Evolutionary conservation across 352 stramenopile genomes (phyloP), one percentile per base, ranked within the genome.

Genomic region (Phytophthora ohioensis): DNA sequence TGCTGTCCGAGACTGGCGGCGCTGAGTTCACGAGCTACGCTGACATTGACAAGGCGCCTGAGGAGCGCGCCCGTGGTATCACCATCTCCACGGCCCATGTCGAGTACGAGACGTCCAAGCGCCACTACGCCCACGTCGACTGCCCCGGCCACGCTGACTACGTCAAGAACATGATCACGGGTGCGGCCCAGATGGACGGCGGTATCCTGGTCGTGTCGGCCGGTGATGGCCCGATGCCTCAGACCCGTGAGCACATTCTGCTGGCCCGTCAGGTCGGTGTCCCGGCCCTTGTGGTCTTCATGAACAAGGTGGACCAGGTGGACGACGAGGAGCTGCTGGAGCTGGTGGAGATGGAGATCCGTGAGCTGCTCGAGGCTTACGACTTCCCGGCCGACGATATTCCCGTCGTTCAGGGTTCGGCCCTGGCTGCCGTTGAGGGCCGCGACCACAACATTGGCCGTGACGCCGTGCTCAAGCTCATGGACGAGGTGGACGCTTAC

Each of bases 111-210:
- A 75, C 71, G 34, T 13, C 12, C 3, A 79, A 72, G 30, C 67
- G 67, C 41, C 67, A 75, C 67, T 79, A 75, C 53, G 96, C 96
- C 12, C 96, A 99, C 82, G 97, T 99, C 49, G 97, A 99, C 85
- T 99, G 95, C 78, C 94, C 94, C 11, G 97, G 97, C 41, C 97
- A 99, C 57, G 67, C 67, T 11, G 71, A 79, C 30, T 79, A 75
- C 61, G 67, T 79, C 3, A 99, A 99, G 85, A 99, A 99, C 79
- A 99, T 99, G 96, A 99, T 99, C 80, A 99, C 97, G 5, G 97
- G 96, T 32, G 95, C 97, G 8, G 95, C 96, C 13, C 97, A 99
- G 81, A 99, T 99, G 95, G 96, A 99, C 71, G 94, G 96, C 56
- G 91, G 64, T 51, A 97, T 97, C 71, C 73, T 97, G 32, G 91